Conservation (phyloP, 2,329 filamentous ascomycete species). For the Sclerotinia nivalis region DNA sequence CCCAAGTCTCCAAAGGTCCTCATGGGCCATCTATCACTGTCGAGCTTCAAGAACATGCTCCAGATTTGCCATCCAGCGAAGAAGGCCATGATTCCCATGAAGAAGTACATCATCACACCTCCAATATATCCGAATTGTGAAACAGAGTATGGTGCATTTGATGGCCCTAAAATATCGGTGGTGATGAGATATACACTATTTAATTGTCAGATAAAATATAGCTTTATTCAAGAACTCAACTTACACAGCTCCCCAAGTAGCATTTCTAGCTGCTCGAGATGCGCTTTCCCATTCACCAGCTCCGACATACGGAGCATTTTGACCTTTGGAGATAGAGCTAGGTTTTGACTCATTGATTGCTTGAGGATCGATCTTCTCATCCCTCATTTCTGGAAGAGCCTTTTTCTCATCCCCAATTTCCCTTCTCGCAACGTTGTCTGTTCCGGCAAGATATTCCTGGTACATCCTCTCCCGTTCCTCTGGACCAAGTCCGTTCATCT, state of each 20-base stretch:
- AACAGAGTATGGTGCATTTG: slow-evolving; percentile 18
- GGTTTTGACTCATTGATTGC: slow-evolving; percentile 5
- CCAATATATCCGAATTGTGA: slow-evolving; percentile 23
- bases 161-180: slow-evolving; percentile 32
- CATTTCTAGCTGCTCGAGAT: slow-evolving; percentile 48
- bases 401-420: slow-evolving; percentile 24
- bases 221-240: neutral
- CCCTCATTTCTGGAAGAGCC: neutral
- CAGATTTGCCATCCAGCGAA: slow-evolving; percentile 32
- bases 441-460: slow-evolving; percentile 22
- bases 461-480: slow-evolving; percentile 31
- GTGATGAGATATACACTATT: slow-evolving; percentile 37
- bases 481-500: slow-evolving; percentile 26
- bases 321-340: neutral
- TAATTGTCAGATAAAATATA: neutral
- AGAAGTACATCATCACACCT: slow-evolving; percentile 27
- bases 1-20: slow-evolving; percentile 41
- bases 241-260: slow-evolving; percentile 47
- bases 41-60: slow-evolving; percentile 32
- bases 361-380: slow-evolving; percentile 8
- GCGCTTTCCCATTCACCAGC: slow-evolving; percentile 48
- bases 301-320: neutral
- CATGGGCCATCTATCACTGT: slow-evolving; percentile 30
- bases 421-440: slow-evolving; percentile 6
- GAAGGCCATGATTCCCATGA: slow-evolving; percentile 32